Base-by-base conservation (phyloP, 2,329 filamentous ascomycete species). In the Cladosporium halotolerans region DNA sequence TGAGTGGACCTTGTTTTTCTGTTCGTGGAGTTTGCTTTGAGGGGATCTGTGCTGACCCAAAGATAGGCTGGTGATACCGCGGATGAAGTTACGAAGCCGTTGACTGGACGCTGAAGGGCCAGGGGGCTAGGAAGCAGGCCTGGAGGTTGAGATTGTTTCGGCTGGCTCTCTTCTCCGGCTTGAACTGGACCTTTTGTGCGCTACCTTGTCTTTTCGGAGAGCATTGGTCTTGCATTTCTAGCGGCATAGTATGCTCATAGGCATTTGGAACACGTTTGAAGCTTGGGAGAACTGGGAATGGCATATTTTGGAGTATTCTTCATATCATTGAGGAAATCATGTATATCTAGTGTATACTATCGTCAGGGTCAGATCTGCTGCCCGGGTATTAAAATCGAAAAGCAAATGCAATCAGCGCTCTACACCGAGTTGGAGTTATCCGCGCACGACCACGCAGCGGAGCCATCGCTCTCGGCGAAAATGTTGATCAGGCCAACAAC, bases 401-500 rank as follows among this genome's bases (percentile, higher is more conserved):
- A 28, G 19, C 23, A 28, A 28, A 28, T 28, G 23, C 23, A 28
- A 28, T 28, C 6, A n/a, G 34, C 34, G n/a, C 34, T 36, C 34
- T 60, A 62, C 14, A 66, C 68, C 0, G 55, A 63, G 32, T 58
- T 63, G 3, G 69, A 70, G n/a, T 68, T 62, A 28, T 61, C 59
- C 14, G 55, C 57, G 32, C 59, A 61, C 8, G 58, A 57, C 58
- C 60, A 62, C 2, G 58, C 58, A 13, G 46, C 33, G 3, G 60
- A 58, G 45, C 58, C 52, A 31, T 55, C 44, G 40, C 53, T 49
- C 10, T 16, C 34, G 14, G 32, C 41, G 13, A 51, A 44, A 19
- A 54, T 54, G 45, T 71, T 64, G 18, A 72, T 67, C 31, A 75
- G 73, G 3, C 62, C 66, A 6, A 73, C 60, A 6, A 76, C 62